phyloP scores from a whole-genome alignment of 805 yeast species.

The Wickerhamiella sorbophila region DNA sequence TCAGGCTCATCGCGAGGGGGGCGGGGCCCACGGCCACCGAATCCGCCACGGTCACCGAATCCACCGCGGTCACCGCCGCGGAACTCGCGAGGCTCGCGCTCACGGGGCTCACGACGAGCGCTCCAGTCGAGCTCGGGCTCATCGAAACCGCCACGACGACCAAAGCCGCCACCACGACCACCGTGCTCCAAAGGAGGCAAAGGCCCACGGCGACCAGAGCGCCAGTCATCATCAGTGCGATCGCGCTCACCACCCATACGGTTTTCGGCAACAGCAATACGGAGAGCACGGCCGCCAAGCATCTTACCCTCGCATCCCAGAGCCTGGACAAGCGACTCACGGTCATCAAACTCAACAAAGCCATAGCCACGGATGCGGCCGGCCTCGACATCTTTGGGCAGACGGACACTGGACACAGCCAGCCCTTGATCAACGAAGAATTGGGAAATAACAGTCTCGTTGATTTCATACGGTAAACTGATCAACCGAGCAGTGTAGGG shows the following conservation, averaged over 20 bases:
- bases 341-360: constrained; percentile 72
- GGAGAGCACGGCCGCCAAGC: constrained; percentile 53
- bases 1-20: constrained; percentile 25
- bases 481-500: constrained; percentile 85
- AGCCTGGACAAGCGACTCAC: constrained; percentile 65
- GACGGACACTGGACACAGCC: constrained; percentile 45
- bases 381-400: constrained; percentile 55
- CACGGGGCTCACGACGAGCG: constrained; percentile 18
- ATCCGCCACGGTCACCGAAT: not conserved
- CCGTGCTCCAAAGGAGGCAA: constrained; percentile 5
- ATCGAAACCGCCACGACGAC: constrained; percentile 24
- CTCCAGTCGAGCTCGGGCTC: constrained; percentile 17
- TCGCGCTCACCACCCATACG: constrained; percentile 28
- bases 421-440: constrained; percentile 30
- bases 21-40: constrained; percentile 27
- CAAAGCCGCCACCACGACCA: constrained; percentile 38
- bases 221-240: constrained; percentile 18
- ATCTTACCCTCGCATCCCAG: constrained; percentile 56
- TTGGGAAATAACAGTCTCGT: constrained; percentile 38
- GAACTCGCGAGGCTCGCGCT: constrained; percentile 25
- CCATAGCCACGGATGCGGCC: constrained; percentile 77
- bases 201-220: constrained; percentile 15
- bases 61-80: constrained; percentile 20
- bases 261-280: constrained; percentile 67
- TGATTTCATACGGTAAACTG: constrained; percentile 71